Percentiles rank a stretch among this genome's conserved stretches.
phyloP scores from a whole-genome alignment of 2,329 filamentous ascomycete genomes.

The Colletotrichum caudatum region DNA sequence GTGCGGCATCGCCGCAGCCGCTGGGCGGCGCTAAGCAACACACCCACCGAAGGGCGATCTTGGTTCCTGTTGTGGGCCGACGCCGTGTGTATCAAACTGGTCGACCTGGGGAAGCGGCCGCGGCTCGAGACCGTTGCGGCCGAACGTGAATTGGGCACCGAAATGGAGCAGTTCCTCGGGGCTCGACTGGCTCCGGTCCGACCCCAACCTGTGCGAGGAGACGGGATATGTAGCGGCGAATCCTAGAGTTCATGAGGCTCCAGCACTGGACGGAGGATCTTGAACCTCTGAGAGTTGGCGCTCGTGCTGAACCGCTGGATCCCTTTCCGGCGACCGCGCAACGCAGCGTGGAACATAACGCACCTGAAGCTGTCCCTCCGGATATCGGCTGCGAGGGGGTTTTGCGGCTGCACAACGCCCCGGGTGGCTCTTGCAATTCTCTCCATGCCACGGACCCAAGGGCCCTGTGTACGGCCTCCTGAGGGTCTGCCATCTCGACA shows the following conservation, averaged over 20 bases:
- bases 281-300: too few species aligned
- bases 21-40: not conserved
- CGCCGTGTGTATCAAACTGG: not conserved
- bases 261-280: too few species aligned
- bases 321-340: not conserved
- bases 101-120: not conserved
- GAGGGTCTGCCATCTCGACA: not conserved
- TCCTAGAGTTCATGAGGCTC: too few species aligned
- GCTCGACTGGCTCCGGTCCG: not conserved
- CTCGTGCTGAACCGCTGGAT: too few species aligned
- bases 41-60: not conserved
- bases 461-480: not conserved
- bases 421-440: too few species aligned
- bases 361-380: not conserved
- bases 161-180: not conserved
- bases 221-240: too few species aligned
- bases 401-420: too few species aligned
- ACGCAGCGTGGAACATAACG: not conserved
- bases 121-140: not conserved
- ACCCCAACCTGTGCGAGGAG: not conserved
- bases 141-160: not conserved
- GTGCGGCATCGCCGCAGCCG: not conserved
- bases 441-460: not conserved
- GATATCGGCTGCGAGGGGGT: too few species aligned
- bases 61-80: not conserved